Evolutionary conservation across 805 yeast species (phyloP), one percentile per base, ranked within the genome.

Genomic region (Tetrapisispora nanseiensis): DNA sequence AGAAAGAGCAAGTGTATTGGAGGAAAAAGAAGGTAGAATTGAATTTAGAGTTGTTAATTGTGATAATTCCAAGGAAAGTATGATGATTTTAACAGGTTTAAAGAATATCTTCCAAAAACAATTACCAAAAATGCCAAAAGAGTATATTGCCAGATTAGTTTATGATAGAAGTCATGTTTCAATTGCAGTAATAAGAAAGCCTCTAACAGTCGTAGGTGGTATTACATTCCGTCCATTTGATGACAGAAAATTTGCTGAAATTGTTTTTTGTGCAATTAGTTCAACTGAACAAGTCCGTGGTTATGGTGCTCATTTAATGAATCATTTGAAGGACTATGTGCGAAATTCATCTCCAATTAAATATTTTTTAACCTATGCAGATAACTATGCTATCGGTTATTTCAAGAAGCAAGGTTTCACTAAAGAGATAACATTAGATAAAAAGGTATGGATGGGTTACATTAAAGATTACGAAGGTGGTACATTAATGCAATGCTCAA

Each of bases 391-490:
- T 43, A 90, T 92, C 63, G 99, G 99, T 2, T 92, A 90, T 63
- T 92, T 92, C 72, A 90, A 90, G 56, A 92, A 92, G 57, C 99
- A 92, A 65, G 99, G 99, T 1, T 92, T 92, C 64, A 89, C 97
- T 15, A 92, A 92, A 61, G 97, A 90, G 46, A 84, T 92, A 30
- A 74, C 95, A 7, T 71, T 92, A 43, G 92, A 90, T 29, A 82
- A 80, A 49, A 75, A 77, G 39, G 72, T 80, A 27, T 92, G 99
- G 99, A 86, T 86, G 92, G 99, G 99, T 3, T 92, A 92, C 63
- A 92, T 92, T 57, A 92, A 92, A 63, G 98, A 92, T 68, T 92
- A 92, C 64, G 99, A 92, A 66, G 99, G 99, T 21, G 98, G 97
- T 53, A 92, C 98, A 1, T 68, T 92, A 46, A 90, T 92, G 97